phyloP scores from a whole-genome alignment of 2,329 filamentous ascomycete genomes.

The Aspergillus tanneri region DNA sequence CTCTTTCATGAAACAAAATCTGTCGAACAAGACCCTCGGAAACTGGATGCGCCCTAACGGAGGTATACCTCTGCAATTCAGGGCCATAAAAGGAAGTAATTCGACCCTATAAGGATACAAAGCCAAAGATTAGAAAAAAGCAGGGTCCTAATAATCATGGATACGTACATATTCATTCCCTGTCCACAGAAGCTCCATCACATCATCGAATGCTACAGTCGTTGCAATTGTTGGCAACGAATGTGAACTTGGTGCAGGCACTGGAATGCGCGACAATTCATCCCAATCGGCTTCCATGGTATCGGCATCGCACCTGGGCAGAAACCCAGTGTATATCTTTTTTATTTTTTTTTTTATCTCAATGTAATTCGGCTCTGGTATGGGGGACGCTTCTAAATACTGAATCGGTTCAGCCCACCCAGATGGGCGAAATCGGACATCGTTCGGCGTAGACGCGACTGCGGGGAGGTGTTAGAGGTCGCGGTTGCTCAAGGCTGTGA shows the following conservation, averaged over 20 bases:
- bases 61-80: conserved; percentile 85
- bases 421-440: conserved; percentile 35
- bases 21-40: conserved; percentile 80
- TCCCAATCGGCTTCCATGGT: conserved; percentile 51
- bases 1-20: conserved; percentile 86
- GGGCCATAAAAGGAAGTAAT: conserved; percentile 84
- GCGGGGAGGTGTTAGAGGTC: conserved; percentile 31
- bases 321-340: conserved; percentile 7
- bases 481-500: neutral
- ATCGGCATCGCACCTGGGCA: conserved; percentile 21
- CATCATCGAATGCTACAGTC: conserved; percentile 83
- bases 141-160: conserved; percentile 11
- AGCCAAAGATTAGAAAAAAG: conserved; percentile 8
- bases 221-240: conserved; percentile 69
- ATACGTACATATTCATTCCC: conserved; percentile 80
- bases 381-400: too few relatives aligned
- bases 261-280: conserved; percentile 76
- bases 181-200: conserved; percentile 87
- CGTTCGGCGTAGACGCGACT: conserved; percentile 36
- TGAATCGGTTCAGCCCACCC: conserved; percentile 30
- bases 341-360: too few relatives aligned
- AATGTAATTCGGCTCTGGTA: too few relatives aligned
- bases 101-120: conserved; percentile 63
- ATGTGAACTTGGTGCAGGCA: conserved; percentile 73
- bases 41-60: conserved; percentile 74